These are phyloP conservation scores for Suhomyces pyralidae DNA, from an alignment of 805 yeast species.

Conservation along the genomic window DNA sequence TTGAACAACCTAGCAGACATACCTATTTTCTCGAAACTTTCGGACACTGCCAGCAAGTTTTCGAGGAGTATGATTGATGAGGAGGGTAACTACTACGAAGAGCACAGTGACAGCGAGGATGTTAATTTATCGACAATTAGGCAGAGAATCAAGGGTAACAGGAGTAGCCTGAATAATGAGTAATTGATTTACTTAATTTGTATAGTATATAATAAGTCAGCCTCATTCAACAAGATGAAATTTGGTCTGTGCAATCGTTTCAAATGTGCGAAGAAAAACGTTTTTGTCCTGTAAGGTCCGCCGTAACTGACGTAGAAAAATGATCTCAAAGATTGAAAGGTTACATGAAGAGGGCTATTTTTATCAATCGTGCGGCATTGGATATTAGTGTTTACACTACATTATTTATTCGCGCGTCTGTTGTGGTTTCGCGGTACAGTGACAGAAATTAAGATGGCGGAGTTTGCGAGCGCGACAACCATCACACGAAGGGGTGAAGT, in stretches of 20 bases:
- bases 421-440: background rate
- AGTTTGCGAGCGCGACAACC: background rate
- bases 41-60: conserved; percentile 4
- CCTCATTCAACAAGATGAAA: background rate
- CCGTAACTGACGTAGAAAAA: background rate
- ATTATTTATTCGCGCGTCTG: background rate
- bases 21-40: conserved; percentile 25
- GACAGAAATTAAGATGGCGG: background rate
- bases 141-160: background rate
- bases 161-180: background rate
- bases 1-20: conserved; percentile 25
- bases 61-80: conserved; percentile 3
- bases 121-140: background rate
- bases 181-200: background rate
- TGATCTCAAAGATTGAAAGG: background rate
- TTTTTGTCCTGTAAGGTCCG: background rate
- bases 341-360: background rate
- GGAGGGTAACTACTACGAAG: background rate
- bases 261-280: background rate
- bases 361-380: background rate
- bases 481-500: background rate
- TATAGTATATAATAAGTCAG: background rate
- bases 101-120: background rate
- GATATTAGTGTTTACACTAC: background rate
- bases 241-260: background rate